Percentiles rank a stretch among this genome's conserved stretches.
Evolutionary conservation across 768 basidiomycete species (phyloP).

Genomic region (Phaffia tasmanica): DNA sequence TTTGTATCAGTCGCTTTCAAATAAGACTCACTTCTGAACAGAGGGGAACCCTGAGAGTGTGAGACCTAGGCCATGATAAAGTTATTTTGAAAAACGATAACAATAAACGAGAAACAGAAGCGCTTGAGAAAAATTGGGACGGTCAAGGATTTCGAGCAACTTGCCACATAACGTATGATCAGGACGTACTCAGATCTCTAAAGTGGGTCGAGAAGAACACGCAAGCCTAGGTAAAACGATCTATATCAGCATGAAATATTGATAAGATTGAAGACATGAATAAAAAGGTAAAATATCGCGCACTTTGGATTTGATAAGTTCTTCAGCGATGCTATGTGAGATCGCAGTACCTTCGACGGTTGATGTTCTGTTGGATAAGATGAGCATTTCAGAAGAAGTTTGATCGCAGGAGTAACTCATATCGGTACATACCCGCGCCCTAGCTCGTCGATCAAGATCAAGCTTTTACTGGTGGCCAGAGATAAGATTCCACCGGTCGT

Average conservation of each 20-base stretch:
- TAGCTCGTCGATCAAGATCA: conserved; percentile 78
- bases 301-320: conserved; percentile 49
- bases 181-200: conserved; percentile 59
- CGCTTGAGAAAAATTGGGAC: neutral
- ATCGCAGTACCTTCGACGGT: conserved; percentile 56
- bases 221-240: conserved; percentile 44
- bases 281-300: conserved; percentile 40
- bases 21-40: conserved; percentile 1
- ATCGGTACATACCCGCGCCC: conserved; percentile 18
- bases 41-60: conserved; percentile 1
- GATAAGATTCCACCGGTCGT: conserved; percentile 83
- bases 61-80: neutral
- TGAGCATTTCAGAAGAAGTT: neutral
- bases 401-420: neutral
- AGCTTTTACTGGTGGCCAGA: conserved; percentile 50
- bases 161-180: conserved; percentile 56
- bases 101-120: neutral
- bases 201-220: conserved; percentile 91
- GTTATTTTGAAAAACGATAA: conserved; percentile 44
- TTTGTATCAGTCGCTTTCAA: neutral
- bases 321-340: conserved; percentile 41
- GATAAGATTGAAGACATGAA: neutral
- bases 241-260: conserved; percentile 32
- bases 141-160: neutral
- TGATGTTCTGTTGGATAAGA: conserved; percentile 54